Base-by-base conservation (phyloP, 495 filamentous ascomycete species). In the Mytilinidion resinicola region DNA sequence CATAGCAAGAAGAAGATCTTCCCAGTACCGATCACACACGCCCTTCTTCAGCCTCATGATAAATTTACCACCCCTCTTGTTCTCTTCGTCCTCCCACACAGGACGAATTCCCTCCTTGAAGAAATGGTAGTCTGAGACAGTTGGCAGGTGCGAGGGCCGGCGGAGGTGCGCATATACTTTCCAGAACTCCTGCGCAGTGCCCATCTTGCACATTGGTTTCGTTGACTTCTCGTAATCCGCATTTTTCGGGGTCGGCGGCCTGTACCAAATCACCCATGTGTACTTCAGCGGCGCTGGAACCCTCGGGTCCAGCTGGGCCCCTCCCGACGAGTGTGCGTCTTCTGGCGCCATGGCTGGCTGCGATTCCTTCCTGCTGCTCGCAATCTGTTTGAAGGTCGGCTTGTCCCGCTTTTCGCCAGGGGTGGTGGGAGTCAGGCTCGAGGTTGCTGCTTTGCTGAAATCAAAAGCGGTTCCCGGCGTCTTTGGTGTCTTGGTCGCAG, bases 201-300 rank as follows among this genome's bases (percentile, higher is more conserved):
- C 81, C 69, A 95, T 89, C 41, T 80, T 76, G 53, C 89, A 92
- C 64, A 97, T 82, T 14, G 90, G 81, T 64, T 91, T 85, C 43
- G 91, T 88, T 12, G 91, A 96, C 75, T 97, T 96, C 71, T 98
- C 93, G 68, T 97, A 98, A 73, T 98, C 93, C 71, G 92, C 91
- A 72, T 90, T 97, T 77, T 96, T 96, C 44, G 89, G 87, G 56
- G 91, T 95, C 48, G 91, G 91, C 37, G 91, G 91, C 30, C 93
- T 84, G 73, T 95, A 98, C 90, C 92, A 96, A 65, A 98, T 89
- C 8, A 96, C 86, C 93, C 93, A 98, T 51, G 83, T 87, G 69
- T 90, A 84, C 70, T 88, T 92, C 61, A 98, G 74, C 33, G 73
- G 67, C 69, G 64, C 70, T 19, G 62, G 55, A 8, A 53, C 55